Evolutionary conservation across 176 grass and related monocot species (phyloP), one percentile per base, ranked within the genome.

Genomic region (Triticum turgidum): DNA sequence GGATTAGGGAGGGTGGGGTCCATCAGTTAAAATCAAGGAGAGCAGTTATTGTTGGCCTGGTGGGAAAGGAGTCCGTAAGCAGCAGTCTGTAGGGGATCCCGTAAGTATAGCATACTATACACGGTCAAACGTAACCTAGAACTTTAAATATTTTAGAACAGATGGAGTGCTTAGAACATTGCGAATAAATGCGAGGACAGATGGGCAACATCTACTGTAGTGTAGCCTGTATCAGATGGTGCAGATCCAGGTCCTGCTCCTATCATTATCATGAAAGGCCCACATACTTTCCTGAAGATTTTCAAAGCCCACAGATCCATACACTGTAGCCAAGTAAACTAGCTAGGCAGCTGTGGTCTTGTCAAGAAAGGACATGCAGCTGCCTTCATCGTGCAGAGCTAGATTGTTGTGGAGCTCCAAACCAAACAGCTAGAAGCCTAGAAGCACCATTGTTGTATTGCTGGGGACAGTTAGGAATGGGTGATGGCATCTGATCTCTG

Each of bases 401-500:
- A 34, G 27, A 77, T 21, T 77, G 29, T 33, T 33, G 47, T 32
- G 20, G 45, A 77, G 15, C 47, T 21, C 9, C 27, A 33, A 33
- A 77, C 25, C 74, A 52, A 56, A 51, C 42, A 77, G 47, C 74
- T 77, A 76, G 41, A 74, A 17, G 71, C 47, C 73, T 76, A 76
- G 47, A 34, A 56, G 29, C 74, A 45, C 38, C 61, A 80, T 42
- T 74, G 52, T 44, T 83, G 68, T 42, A 61, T 81, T 62, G 39
- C n/a, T 79, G 20, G 17, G 71, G 62, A 59, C 86, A 82, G 52
- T 79, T 64, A 63, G 74, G 81, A 65, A 72, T 73, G 81, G 81
- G 81, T 80, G 54, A 5, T 39, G 9, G 33, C 30, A 25, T 69
- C 41, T 68, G 38, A 71, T 49, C 32, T 25, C 34, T 65, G 30